Conservation (phyloP, 805 yeast genomes). For the Yarrowia sp. region DNA sequence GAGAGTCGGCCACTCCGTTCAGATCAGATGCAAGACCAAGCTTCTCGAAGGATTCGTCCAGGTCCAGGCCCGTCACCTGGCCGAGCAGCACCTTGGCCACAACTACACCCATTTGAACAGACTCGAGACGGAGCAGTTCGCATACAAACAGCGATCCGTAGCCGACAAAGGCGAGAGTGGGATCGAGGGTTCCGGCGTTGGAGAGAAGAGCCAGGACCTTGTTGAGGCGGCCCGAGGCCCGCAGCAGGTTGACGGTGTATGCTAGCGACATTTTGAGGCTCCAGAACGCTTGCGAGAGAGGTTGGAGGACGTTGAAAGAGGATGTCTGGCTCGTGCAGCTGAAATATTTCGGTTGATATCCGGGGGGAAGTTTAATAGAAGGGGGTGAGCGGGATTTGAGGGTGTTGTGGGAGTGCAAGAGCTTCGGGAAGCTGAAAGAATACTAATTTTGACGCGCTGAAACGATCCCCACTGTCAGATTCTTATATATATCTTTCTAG, state of each 20-base stretch:
- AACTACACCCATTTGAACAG: conserved; percentile 4
- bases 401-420: not conserved
- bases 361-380: conserved; percentile 8
- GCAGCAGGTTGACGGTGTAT: conserved; percentile 37
- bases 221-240: conserved; percentile 35
- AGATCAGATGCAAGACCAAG: conserved; percentile 31
- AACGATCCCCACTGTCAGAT: no score
- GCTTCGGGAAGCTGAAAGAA: no score
- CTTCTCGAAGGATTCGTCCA: conserved; percentile 20
- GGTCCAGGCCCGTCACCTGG: conserved; percentile 13
- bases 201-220: conserved; percentile 26
- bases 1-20: conserved; percentile 24
- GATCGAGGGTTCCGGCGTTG: conserved; percentile 41
- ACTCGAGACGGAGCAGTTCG: conserved; percentile 40
- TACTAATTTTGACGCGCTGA: no score
- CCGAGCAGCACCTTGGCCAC: conserved; percentile 29
- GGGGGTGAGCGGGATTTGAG: not conserved
- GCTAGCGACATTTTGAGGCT: conserved; percentile 17
- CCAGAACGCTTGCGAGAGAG: not conserved
- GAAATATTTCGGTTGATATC: conserved; percentile 35
- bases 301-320: not conserved
- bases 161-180: conserved; percentile 46
- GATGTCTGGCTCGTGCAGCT: conserved; percentile 2
- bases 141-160: conserved; percentile 45
- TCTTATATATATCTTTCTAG: no score